Conservation (phyloP, 163 green algal species). For the Scenedesmus sp. region DNA sequence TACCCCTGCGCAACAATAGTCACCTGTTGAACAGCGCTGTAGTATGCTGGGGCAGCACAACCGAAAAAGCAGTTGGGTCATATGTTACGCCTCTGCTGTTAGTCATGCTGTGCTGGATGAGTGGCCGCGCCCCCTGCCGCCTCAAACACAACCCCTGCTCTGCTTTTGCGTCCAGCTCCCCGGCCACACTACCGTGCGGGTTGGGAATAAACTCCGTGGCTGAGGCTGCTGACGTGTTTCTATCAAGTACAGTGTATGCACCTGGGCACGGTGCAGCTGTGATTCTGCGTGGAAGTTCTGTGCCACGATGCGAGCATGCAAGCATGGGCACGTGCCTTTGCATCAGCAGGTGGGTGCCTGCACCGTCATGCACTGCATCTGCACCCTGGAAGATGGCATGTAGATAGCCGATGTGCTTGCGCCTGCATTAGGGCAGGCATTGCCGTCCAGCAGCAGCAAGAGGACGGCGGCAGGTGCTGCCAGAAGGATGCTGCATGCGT, state of each 20-base stretch:
- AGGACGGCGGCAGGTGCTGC: too few relatives aligned
- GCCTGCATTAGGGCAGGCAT: not conserved
- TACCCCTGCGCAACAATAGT: too few relatives aligned
- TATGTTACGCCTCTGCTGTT: not conserved
- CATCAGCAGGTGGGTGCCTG: not conserved
- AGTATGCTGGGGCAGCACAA: not conserved
- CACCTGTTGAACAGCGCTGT: not conserved
- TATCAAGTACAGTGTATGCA: not conserved
- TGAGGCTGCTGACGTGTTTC: too few relatives aligned
- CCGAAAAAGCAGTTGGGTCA: not conserved
- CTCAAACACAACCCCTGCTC: not conserved
- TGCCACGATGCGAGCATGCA: not conserved
- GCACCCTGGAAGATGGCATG: not conserved
- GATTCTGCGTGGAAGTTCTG: not conserved
- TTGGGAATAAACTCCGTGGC: too few relatives aligned
- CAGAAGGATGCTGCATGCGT: too few relatives aligned
- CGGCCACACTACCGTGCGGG: too few relatives aligned
- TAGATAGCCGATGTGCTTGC: not conserved
- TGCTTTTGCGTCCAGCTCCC: too few relatives aligned
- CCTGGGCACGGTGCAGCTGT: not conserved
- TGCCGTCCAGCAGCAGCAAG: not conserved
- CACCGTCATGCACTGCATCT: not conserved
- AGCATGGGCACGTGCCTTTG: not conserved
- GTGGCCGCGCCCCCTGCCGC: not conserved
- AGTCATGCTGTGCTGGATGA: not conserved